Evolutionary conservation across 2,329 filamentous ascomycete species (phyloP), one percentile per base, ranked within the genome.

Genomic region (Aspergillus ochraceus): DNA sequence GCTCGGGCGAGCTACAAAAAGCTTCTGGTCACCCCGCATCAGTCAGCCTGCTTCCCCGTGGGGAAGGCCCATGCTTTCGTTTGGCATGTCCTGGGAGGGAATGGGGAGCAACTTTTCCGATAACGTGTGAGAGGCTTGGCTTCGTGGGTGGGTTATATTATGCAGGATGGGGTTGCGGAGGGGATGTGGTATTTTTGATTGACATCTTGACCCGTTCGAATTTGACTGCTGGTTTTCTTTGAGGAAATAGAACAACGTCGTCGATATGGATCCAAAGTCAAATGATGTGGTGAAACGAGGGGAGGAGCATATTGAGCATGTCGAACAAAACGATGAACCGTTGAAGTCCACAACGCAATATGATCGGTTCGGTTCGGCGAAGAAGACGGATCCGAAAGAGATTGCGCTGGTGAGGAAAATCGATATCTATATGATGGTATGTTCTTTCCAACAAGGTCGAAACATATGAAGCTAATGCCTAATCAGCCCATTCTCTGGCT

Each of bases 391-490:
- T 12, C 58, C 58, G 5, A 57, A 52, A 19, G 61, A 63, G 29
- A 63, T 61, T 30, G 45, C 53, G 4, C 46, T 63, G 11, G 59
- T 63, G 26, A 55, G 61, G 47, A 61, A 62, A 32, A 62, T 62
- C 39, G 60, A 62, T 57, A 42, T 59, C 14, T 60, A 60, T 39
- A 60, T 63, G 47, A 60, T 63, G 36, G 36, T 42, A 42, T 4
- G 12, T n/a, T 14, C 14, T 17, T 14, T 17, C 2, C 2, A 36
- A n/a, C 14, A 39, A 6, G 2, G 12, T n/a, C 12, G 2, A 3
- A 17, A 5, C 17, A n/a, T 39, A 17, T n/a, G 36, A 42, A 8
- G 6, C 36, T 42, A 42, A 42, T 39, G 17, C 17, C 12, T 5
- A 12, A 17, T 14, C 17, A 42, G 61, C 61, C 59, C 26, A 61